Evolutionary conservation across 2,329 filamentous ascomycete species (phyloP).

Genomic region (Cucurbitaria berberidis): DNA sequence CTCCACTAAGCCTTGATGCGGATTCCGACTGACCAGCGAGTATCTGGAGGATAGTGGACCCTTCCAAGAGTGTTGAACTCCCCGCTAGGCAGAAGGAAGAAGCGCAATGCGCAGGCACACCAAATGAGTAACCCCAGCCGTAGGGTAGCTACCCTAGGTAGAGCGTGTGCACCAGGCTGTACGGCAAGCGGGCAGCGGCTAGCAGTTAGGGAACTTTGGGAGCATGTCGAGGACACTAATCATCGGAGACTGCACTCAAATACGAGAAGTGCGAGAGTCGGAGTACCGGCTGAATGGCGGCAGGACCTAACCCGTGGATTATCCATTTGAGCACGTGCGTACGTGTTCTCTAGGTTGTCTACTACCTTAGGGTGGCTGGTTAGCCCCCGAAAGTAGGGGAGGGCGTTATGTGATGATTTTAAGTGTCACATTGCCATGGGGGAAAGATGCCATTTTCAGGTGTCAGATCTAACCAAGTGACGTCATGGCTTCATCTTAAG

Average conservation of each 20-base stretch:
- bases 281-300: not conserved
- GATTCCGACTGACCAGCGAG: conserved; percentile 8
- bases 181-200: not conserved
- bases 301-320: not conserved
- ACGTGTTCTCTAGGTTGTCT: not conserved
- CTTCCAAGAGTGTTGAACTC: not conserved
- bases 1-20: conserved; percentile 4
- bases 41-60: conserved; percentile 10
- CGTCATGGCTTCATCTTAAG: not conserved
- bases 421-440: not conserved
- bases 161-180: not conserved
- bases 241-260: not conserved
- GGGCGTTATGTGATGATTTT: not conserved
- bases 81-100: conserved; percentile 6
- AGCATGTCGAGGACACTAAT: not conserved
- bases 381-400: too few species aligned
- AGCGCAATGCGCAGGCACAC: conserved; percentile 7
- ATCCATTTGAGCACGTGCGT: not conserved
- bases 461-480: not conserved
- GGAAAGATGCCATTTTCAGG: not conserved
- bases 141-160: not conserved
- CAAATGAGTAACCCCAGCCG: conserved; percentile 10
- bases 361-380: not conserved
- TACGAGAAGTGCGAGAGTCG: not conserved
- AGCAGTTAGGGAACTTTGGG: not conserved